A percentile compares a stretch with the other conserved stretches of the same genome.
phyloP scores from a whole-genome alignment of 2,329 filamentous ascomycete species.

The Fusarium concolor region DNA sequence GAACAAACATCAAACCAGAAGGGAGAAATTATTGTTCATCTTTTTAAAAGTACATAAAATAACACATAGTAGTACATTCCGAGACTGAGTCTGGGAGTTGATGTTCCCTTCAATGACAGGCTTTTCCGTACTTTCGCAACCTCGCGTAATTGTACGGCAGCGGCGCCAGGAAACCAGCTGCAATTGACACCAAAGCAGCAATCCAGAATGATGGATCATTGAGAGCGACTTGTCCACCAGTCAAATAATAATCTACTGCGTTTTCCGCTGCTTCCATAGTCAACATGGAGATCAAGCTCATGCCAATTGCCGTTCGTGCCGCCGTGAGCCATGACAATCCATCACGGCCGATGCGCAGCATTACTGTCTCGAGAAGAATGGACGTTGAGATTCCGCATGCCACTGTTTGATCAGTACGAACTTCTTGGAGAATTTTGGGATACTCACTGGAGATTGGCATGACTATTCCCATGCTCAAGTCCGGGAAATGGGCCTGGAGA shows the following conservation, averaged over 20 bases:
- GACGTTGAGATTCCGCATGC: conserved; percentile 63
- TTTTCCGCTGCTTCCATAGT: conserved; percentile 69
- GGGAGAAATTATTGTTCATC: accelerated
- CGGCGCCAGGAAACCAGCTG: conserved; percentile 60
- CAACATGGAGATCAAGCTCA: conserved; percentile 70
- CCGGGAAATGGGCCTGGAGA: conserved; percentile 61
- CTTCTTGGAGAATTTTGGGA: accelerated
- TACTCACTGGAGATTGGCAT: conserved; percentile 64
- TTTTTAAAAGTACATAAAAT: accelerated
- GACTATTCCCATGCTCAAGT: conserved; percentile 59
- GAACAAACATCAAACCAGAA: not conserved
- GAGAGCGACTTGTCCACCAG: conserved; percentile 61
- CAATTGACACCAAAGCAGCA: conserved; percentile 59
- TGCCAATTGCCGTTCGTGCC: conserved; percentile 64
- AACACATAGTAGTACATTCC: not conserved
- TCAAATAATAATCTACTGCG: conserved; percentile 65
- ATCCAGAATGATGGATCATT: conserved; percentile 63
- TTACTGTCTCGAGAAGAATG: conserved; percentile 62
- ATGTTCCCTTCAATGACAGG: conserved; percentile 54
- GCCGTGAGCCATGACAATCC: conserved; percentile 59
- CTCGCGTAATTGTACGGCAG: conserved; percentile 66
- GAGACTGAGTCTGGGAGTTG: too few species aligned
- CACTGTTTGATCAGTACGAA: conserved; percentile 52
- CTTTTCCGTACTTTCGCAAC: conserved; percentile 61
- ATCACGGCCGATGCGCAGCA: conserved; percentile 62